Base-by-base conservation (phyloP, 2,329 filamentous ascomycete genomes). In the Aureobasidium subglaciale region DNA sequence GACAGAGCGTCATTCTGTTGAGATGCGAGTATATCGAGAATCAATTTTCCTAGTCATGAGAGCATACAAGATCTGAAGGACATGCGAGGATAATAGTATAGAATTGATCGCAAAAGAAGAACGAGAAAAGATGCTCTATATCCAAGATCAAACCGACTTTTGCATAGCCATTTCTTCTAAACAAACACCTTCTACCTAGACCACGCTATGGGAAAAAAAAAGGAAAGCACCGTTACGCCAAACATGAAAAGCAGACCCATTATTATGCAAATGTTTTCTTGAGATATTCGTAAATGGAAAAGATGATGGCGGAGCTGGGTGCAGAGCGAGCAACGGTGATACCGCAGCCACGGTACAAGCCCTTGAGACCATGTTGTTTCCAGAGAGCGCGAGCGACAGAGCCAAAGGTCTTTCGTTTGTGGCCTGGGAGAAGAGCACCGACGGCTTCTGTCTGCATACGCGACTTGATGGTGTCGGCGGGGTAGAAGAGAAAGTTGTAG, bases 401-500 rank as follows among this genome's bases (percentile, higher is more conserved):
- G 73, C 78, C 81, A 65, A 99, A 97, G 0, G 83, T 85, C 29
- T 57, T 49, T 38, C 80, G 80, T 53, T 79, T 79, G 55, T 74
- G 72, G 2, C 75, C 75, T 20, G 75, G 72, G n/a, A 56, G 24
- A 8, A 77, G 63, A 11, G 71, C 75, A 29, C 79, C 80, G 20
- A 70, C 56, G 5, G 90, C 86, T 53, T 87, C 81, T 0, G 93
- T 99, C 73, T 99, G 93, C 85, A 99, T 96, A 45, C 92, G 84
- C 16, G 88, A 95, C 74, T 99, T 99, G 75, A 99, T 87, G 0
- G 93, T 99, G 69, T 99, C 93, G 48, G 93, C 93, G 0, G 93
- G 93, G 69, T 93, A 99, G 77, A 97, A 96, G 20, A 95, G 75
- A 68, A 97, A 97, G 70, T 99, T 99, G 74, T 99, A 99, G 32